phyloP scores from a whole-genome alignment of 2,329 filamentous ascomycete genomes.

The Phoma sp. region DNA sequence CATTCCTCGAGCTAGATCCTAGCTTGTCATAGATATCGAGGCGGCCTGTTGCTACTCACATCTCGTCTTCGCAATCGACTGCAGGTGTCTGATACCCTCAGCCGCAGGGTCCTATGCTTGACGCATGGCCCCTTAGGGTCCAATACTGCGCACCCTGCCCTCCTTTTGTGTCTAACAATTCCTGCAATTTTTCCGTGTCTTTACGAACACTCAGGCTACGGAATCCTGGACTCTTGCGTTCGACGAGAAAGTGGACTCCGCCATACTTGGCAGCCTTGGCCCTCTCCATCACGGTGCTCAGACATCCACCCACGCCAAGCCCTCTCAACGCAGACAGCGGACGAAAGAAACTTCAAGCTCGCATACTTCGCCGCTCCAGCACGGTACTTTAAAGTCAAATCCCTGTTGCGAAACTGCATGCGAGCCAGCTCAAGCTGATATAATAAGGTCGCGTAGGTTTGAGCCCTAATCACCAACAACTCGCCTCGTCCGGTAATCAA shows the following conservation, averaged over 20 bases:
- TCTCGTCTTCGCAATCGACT: neutral
- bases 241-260: conserved; percentile 22
- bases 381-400: conserved; percentile 21
- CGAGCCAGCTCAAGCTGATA: conserved; percentile 13
- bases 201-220: neutral
- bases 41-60: neutral
- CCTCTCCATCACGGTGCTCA: conserved; percentile 42
- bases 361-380: conserved; percentile 17
- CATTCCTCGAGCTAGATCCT: neutral
- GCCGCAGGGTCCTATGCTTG: no score
- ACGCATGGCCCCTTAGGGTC: neutral
- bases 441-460: conserved; percentile 25
- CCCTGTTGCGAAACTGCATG: conserved; percentile 6
- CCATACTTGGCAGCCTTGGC: conserved; percentile 19
- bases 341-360: conserved; percentile 20
- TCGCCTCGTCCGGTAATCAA: conserved; percentile 7
- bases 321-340: conserved; percentile 2
- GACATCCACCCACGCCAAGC: conserved; percentile 27
- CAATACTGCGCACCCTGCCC: neutral
- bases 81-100: neutral
- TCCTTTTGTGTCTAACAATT: neutral
- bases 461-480: neutral
- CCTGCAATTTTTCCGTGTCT: neutral
- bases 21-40: neutral
- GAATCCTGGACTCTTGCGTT: conserved; percentile 12